phyloP scores from a whole-genome alignment of 1,284 basidiomycete genomes.

The Cyathus olla region DNA sequence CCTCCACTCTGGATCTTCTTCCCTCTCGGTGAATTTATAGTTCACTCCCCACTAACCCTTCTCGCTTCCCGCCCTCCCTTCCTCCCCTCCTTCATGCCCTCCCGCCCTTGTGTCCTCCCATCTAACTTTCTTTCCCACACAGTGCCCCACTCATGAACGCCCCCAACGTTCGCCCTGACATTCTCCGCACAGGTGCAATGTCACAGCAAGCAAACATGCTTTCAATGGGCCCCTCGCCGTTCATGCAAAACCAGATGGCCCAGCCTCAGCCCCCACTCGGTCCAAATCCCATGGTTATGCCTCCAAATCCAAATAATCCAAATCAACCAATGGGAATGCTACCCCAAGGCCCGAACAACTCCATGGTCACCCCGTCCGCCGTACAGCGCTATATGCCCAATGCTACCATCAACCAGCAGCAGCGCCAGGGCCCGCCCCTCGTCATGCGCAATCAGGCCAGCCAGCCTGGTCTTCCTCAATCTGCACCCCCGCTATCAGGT shows the following conservation, averaged over 20 bases:
- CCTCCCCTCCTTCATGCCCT: slow-evolving; percentile 9
- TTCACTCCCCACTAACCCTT: slow-evolving; percentile 27
- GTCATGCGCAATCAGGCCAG: slow-evolving; percentile 41
- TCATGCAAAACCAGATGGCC: slow-evolving; percentile 51
- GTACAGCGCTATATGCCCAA: slow-evolving; percentile 29
- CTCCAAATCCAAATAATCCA: slow-evolving; percentile 48
- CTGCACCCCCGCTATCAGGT: slow-evolving; percentile 34
- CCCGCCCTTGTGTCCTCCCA: slow-evolving; percentile 5
- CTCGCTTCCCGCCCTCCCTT: slow-evolving; percentile 16
- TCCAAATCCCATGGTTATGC: slow-evolving; percentile 50
- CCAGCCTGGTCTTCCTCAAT: slow-evolving; percentile 43
- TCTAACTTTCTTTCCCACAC: slow-evolving; percentile 1
- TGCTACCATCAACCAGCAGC: slow-evolving; percentile 18
- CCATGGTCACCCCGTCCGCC: slow-evolving; percentile 20
- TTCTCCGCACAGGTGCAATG: slow-evolving; percentile 57
- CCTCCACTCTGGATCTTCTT: not conserved
- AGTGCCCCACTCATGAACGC: slow-evolving; percentile 37
- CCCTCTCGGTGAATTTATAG: slow-evolving; percentile 7
- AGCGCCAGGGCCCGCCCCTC: slow-evolving; percentile 22
- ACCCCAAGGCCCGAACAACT: slow-evolving; percentile 14
- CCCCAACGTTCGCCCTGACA: slow-evolving; percentile 53
- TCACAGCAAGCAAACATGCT: slow-evolving; percentile 53
- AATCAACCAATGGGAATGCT: slow-evolving; percentile 57
- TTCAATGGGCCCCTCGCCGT: slow-evolving; percentile 29
- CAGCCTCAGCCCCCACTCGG: slow-evolving; percentile 37